A percentile compares a stretch with the other conserved stretches of the same genome.
Conservation (phyloP, 495 filamentous ascomycete genomes). For the Astrothelium macrocarpum region DNA sequence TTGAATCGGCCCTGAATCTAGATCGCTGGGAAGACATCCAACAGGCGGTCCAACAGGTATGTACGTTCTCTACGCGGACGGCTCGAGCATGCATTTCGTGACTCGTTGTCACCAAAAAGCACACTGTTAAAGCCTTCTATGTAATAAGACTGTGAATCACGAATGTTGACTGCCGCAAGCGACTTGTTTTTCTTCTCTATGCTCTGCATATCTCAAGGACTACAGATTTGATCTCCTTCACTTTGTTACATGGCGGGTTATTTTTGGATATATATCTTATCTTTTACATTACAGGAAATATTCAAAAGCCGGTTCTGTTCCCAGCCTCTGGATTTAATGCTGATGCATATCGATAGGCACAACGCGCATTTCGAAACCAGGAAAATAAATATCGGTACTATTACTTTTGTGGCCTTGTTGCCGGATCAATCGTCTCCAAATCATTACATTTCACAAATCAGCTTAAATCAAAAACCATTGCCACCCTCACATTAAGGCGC, state of each 20-base stretch:
- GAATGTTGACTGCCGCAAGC: neutral
- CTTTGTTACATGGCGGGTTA: too few species aligned
- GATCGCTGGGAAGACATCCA: constrained; percentile 2
- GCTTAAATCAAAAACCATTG: neutral
- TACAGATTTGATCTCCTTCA: too few species aligned
- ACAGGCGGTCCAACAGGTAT: neutral
- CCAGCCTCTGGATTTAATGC: neutral
- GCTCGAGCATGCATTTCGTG: neutral
- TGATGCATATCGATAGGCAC: neutral
- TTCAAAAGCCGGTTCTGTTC: too few species aligned
- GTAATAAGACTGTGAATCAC: neutral
- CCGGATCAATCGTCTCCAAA: neutral
- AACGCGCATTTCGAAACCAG: neutral
- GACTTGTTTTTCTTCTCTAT: neutral
- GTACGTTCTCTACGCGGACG: neutral
- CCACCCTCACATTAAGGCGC: neutral
- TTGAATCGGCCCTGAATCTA: neutral
- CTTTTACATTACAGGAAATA: neutral
- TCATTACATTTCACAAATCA: neutral
- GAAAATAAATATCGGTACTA: neutral
- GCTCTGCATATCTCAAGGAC: too few species aligned
- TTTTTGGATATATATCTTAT: too few species aligned
- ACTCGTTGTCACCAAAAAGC: neutral
- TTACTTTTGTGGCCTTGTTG: neutral
- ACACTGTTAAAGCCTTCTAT: neutral